Base-by-base conservation (phyloP, 2,329 filamentous ascomycete species). In the Alternaria postmessia region DNA sequence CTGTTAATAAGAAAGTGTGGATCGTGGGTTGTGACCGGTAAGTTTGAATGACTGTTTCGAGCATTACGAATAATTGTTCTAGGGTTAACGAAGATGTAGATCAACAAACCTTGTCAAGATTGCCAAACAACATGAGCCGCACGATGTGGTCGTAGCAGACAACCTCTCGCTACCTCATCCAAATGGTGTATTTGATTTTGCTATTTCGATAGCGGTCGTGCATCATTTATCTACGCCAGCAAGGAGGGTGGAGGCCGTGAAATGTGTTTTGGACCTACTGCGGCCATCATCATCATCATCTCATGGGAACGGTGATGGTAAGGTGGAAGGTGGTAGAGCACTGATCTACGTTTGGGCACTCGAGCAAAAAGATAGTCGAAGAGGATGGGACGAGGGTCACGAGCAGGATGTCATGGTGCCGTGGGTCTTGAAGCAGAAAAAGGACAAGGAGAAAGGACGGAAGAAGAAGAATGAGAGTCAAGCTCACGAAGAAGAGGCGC, bases 341-440 rank as follows among this genome's bases (percentile, higher is more conserved):
- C 82, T 98, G 57, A 84, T 98, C 52, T 97, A 95, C 77, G 94
- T 96, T 18, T 98, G 95, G 95, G 95, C 95, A 1, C 84, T 99
- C 20, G 95, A 99, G 83, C 95, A 99, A 81, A 89, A 90, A 69
- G 83, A 83, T 59, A 97, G 93, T 79, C 87, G 95, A 58, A 84
- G 95, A 64, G 94, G 94, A 3, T 99, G 94, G 94, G 89, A 93
- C 74, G 89, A 91, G 75, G 89, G 88, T 20, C 87, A 90, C 63
- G 86, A 91, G 67, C 94, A 98, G 82, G 95, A 99, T 81, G 89
- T 95, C 62, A 91, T 98, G 82, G 95, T 99, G 48, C 94, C 95
- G 14, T 99, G 95, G 95, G 93, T 98, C 24, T 87, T 94, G 79
- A 79, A 80, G 55, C 70, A 71, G 61, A 80, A 79, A 70, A 80